phyloP scores from a whole-genome alignment of 1,284 basidiomycete species.

The Sporisorium graminicola region DNA sequence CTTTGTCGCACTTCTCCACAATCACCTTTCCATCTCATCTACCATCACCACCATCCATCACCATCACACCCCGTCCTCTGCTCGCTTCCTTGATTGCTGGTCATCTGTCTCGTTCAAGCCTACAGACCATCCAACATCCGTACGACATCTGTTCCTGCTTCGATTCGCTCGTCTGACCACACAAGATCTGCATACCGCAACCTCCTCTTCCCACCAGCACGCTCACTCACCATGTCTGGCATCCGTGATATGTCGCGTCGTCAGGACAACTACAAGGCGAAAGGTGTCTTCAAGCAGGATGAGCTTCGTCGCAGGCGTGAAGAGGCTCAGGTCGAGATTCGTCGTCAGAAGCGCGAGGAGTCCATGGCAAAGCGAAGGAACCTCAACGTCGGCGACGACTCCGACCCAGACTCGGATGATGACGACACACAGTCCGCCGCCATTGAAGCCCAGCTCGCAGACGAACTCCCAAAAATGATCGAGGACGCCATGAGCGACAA shows the following conservation, averaged over 20 bases:
- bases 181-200: not conserved
- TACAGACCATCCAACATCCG: not conserved
- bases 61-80: not conserved
- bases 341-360: constrained; percentile 69
- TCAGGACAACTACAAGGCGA: constrained; percentile 68
- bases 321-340: constrained; percentile 69
- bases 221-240: constrained; percentile 52
- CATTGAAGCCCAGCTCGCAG: constrained; percentile 76
- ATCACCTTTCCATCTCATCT: not conserved
- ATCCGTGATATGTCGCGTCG: constrained; percentile 64
- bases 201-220: not conserved
- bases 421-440: constrained; percentile 58
- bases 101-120: constrained; percentile 1
- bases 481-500: constrained; percentile 91
- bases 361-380: constrained; percentile 69
- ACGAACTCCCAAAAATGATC: constrained; percentile 84
- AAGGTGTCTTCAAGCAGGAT: constrained; percentile 68
- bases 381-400: constrained; percentile 60
- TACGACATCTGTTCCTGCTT: not conserved
- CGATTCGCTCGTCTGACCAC: not conserved
- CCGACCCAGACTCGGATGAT: constrained; percentile 66
- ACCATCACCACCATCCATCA: not conserved
- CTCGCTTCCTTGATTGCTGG: not conserved
- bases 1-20: not conserved
- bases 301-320: constrained; percentile 68